Percentiles rank a stretch among this genome's conserved stretches.
Conservation (phyloP, 2,329 filamentous ascomycete species). For the Emergomyces pasteurianus region DNA sequence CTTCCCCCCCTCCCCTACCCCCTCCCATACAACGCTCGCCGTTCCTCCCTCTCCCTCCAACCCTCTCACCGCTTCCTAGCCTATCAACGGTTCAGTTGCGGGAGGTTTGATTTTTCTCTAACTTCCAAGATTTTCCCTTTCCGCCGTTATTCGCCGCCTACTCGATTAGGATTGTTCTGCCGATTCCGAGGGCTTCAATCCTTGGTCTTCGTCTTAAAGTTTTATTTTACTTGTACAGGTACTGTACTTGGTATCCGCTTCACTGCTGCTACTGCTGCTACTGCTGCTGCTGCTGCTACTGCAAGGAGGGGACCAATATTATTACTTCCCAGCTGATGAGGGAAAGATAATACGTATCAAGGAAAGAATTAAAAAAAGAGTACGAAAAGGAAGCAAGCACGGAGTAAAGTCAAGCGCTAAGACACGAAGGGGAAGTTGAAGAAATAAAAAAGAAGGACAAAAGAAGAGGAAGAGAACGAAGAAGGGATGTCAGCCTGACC, state of each 20-base stretch:
- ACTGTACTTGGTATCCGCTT: not conserved
- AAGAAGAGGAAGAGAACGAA: not conserved
- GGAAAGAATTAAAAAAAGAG: not conserved
- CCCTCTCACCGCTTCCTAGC: not conserved
- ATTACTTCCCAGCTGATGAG: not conserved
- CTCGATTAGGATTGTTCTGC: slow-evolving; percentile 2
- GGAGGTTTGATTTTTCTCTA: not conserved
- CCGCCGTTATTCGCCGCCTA: not conserved
- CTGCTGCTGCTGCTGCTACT: no score
- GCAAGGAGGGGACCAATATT: not conserved
- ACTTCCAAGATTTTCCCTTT: not conserved
- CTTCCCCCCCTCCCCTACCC: not conserved
- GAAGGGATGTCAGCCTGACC: not conserved
- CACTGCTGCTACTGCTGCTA: no score
- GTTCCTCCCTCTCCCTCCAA: not conserved
- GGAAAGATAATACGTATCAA: not conserved
- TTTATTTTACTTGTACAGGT: not conserved
- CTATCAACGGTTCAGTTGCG: not conserved
- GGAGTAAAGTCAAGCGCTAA: not conserved
- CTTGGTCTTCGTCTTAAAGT: not conserved
- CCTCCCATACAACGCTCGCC: not conserved
- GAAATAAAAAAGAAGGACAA: not conserved
- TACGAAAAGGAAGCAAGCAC: no score
- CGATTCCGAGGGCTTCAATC: not conserved
- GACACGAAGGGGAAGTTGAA: not conserved